Evolutionary conservation across 768 basidiomycete species (phyloP), one percentile per base, ranked within the genome.

Genomic region (Pisolithus marmoratus): DNA sequence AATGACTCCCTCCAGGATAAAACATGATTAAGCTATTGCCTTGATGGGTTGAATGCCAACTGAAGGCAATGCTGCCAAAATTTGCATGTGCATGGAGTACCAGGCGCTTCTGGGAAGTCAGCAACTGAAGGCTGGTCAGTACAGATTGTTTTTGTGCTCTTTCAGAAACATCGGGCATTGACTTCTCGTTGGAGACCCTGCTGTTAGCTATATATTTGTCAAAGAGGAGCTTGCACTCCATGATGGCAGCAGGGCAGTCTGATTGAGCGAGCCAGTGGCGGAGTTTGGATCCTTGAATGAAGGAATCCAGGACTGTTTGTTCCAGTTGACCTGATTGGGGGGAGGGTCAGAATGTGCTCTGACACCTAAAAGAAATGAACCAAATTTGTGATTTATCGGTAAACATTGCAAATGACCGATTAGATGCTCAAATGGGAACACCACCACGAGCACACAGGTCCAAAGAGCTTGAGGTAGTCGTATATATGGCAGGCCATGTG

Each of bases 361-460:
- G 3, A n/a, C 6, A 4, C 17, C n/a, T 2, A 24, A 3, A 4
- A 5, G 5, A 41, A 0, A 81, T 85, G 14, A 80, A 61, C 66
- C 64, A 15, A 38, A 15, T 42, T 56, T 63, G 34, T 64, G 58
- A 50, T 69, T 69, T 0, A 22, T 61, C 0, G 58, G 63, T 1
- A 65, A 49, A 1, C 37, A 20, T 34, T 67, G 61, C 1, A 69
- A 47, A 0, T 41, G 29, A 0, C 66, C 62, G 36, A 67, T 67
- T 1, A 67, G 34, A 2, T 48, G 38, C 26, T 69, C 52, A 11
- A 63, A 65, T 0, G 60, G 62, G 50, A 62, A 2, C 54, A 49
- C 62, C 67, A 67, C 62, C 63, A 67, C 3, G 65, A 65, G 46
- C 68, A 62, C 0, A 70, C 63, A 34, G 75, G 75, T 3, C 74